Percentiles rank a stretch among this genome's conserved stretches.
Conservation (phyloP, 1,284 basidiomycete genomes). For the Exsudoporus floridanus region DNA sequence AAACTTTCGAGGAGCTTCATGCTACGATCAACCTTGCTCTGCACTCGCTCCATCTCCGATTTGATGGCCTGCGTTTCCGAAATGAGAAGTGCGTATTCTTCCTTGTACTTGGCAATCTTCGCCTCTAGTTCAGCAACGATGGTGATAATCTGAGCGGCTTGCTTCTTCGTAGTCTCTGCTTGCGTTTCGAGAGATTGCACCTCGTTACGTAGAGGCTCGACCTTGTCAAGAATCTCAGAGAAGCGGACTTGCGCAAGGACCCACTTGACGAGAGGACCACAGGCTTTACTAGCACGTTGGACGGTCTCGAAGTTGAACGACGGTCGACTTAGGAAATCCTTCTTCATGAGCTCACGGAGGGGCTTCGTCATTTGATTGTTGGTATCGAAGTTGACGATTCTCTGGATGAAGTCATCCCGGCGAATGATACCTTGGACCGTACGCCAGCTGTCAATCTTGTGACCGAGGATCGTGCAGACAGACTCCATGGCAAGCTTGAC, state of each 20-base stretch:
- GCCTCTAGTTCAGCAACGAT: slow-evolving; percentile 93
- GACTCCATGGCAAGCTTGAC: slow-evolving; percentile 99
- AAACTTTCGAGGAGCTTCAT: slow-evolving; percentile 94
- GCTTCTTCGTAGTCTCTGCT: slow-evolving; percentile 90
- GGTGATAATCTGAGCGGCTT: slow-evolving; percentile 84
- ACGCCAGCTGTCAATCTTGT: slow-evolving; percentile 97
- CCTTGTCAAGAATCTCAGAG: slow-evolving; percentile 97
- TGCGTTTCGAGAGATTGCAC: slow-evolving; percentile 91
- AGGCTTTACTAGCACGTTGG: slow-evolving; percentile 94
- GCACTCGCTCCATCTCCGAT: slow-evolving; percentile 96
- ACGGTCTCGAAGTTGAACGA: slow-evolving; percentile 96
- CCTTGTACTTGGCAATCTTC: slow-evolving; percentile 94
- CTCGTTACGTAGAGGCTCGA: slow-evolving; percentile 95
- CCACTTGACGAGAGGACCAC: slow-evolving; percentile 98
- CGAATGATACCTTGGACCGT: slow-evolving; percentile 96
- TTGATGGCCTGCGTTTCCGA: slow-evolving; percentile 98
- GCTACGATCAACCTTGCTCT: slow-evolving; percentile 95
- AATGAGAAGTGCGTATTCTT: slow-evolving; percentile 96
- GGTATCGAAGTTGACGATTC: slow-evolving; percentile 98
- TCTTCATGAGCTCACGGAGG: slow-evolving; percentile 91
- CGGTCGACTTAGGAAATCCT: slow-evolving; percentile 88
- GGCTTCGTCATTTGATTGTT: slow-evolving; percentile 85
- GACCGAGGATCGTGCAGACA: slow-evolving; percentile 95
- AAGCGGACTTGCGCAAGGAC: slow-evolving; percentile 96
- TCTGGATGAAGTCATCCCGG: slow-evolving; percentile 95